These are phyloP conservation scores for Sclerospora graminicola DNA, from an alignment of 352 stramenopile genomes.

Conservation along the genomic window DNA sequence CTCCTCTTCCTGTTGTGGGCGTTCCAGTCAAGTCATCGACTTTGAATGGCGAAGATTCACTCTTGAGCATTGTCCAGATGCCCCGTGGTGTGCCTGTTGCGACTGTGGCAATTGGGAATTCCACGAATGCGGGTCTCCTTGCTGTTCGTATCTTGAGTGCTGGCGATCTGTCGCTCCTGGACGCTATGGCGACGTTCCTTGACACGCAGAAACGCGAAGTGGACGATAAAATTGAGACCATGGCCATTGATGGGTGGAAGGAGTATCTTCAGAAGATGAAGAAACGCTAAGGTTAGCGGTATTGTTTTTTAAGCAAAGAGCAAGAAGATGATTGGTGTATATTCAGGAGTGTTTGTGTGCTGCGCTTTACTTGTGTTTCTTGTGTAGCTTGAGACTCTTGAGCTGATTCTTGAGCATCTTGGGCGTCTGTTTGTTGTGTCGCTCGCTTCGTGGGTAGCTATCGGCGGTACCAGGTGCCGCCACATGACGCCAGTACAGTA, in stretches of 20 bases:
- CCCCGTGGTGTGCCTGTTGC: constrained; percentile 95
- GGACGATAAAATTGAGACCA: constrained; percentile 85
- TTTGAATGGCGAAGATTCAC: constrained; percentile 94
- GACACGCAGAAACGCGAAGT: constrained; percentile 88
- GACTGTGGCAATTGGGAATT: constrained; percentile 97
- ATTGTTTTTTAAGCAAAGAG: constrained; percentile 6
- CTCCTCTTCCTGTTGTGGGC: constrained; percentile 88
- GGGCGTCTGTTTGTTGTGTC: constrained; percentile 50
- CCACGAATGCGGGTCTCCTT: constrained; percentile 95
- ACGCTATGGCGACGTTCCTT: constrained; percentile 90
- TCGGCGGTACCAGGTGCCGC: constrained; percentile 21
- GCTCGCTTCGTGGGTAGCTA: constrained; percentile 9
- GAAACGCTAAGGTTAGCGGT: constrained; percentile 16
- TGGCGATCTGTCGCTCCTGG: constrained; percentile 42
- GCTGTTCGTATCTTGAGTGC: constrained; percentile 92
- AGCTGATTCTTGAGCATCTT: constrained; percentile 68
- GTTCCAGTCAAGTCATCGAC: constrained; percentile 97
- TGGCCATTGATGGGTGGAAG: constrained; percentile 86
- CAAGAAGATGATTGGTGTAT: constrained; percentile 6
- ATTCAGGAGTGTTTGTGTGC: too few species aligned
- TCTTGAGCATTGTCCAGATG: constrained; percentile 99
- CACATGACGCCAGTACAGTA: constrained; percentile 67
- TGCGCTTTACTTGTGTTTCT: constrained; percentile 34
- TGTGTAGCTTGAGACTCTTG: constrained; percentile 56
- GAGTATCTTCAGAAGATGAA: constrained; percentile 81